These are phyloP conservation scores for Populus hybrid DNA, from an alignment of 441 rosid genomes.

Conservation along the genomic window DNA sequence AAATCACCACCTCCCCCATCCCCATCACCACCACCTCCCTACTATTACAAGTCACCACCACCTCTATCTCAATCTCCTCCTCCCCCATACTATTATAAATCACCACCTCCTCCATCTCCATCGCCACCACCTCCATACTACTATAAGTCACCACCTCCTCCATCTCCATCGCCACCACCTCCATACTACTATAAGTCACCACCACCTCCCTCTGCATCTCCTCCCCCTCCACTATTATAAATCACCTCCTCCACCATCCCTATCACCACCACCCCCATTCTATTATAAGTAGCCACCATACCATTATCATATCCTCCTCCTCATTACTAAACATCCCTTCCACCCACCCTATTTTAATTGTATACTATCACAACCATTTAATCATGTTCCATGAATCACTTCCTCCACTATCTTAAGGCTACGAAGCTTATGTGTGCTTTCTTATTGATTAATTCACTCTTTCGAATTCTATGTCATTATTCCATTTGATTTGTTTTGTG, in stretches of 20 bases:
- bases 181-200: neutral
- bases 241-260: too few species aligned
- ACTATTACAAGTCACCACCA: neutral
- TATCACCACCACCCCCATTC: too few species aligned
- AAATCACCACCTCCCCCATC: neutral
- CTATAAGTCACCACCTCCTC: neutral
- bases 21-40: neutral
- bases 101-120: neutral
- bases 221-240: neutral
- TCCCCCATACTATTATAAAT: neutral
- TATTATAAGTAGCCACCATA: too few species aligned
- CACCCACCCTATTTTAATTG: neutral
- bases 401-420: neutral
- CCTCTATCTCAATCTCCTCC: neutral
- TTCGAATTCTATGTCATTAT: neutral
- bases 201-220: neutral
- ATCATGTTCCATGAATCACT: neutral
- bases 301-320: neutral
- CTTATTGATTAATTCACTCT: neutral
- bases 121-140: neutral
- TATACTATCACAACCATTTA: neutral
- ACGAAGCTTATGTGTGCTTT: neutral
- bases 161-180: neutral
- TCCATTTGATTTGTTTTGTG: neutral
- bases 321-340: neutral